Evolutionary conservation across 2,329 filamentous ascomycete genomes (phyloP).

Genomic region (Talaromyces sp.): DNA sequence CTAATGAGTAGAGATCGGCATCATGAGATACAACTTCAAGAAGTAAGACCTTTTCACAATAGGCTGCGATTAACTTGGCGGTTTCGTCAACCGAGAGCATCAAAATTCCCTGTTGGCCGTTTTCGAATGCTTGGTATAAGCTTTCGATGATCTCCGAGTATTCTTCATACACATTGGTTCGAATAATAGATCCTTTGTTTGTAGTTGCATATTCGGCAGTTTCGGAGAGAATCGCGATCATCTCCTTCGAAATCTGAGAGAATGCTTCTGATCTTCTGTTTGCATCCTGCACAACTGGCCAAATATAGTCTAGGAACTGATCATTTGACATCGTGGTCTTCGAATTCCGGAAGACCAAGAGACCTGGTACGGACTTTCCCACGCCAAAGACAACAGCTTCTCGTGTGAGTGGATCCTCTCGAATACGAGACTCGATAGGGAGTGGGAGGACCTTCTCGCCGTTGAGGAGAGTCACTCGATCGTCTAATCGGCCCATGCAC

Average conservation of each 20-base stretch:
- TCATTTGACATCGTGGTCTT: constrained; percentile 8
- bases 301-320: constrained; percentile 28
- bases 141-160: not conserved
- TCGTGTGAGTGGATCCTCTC: not conserved
- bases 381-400: constrained; percentile 24
- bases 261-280: constrained; percentile 29
- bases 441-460: constrained; percentile 27
- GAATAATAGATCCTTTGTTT: not conserved
- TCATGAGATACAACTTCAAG: not conserved
- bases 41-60: no score
- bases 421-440: constrained; percentile 28
- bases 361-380: constrained; percentile 22
- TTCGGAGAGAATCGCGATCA: not conserved
- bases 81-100: no score
- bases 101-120: no score
- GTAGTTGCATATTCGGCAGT: not conserved
- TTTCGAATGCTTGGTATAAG: not conserved
- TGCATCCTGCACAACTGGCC: constrained; percentile 32
- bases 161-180: not conserved
- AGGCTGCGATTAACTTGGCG: no score
- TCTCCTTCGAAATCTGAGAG: not conserved
- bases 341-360: constrained; percentile 24
- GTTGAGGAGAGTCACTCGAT: constrained; percentile 29
- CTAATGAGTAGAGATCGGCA: not conserved
- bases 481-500: constrained; percentile 19